These are phyloP conservation scores for Gymnopus androsaceus DNA, from an alignment of 1,284 basidiomycete species.

Conservation along the genomic window DNA sequence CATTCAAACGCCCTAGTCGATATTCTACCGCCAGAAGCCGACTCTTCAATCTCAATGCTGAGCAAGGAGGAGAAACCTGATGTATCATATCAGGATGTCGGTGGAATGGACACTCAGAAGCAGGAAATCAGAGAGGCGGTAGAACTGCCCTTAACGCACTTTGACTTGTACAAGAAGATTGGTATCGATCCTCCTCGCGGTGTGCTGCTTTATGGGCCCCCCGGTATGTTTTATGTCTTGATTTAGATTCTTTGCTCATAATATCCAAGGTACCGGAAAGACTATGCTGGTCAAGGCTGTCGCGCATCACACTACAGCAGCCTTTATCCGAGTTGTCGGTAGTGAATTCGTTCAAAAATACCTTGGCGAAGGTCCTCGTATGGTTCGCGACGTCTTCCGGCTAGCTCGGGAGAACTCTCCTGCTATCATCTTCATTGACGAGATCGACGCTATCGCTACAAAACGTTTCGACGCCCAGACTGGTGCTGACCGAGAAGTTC, in stretches of 20 bases:
- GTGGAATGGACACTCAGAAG: slow-evolving; percentile 98
- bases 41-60: slow-evolving; percentile 95
- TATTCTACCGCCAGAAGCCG: slow-evolving; percentile 97
- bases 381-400: slow-evolving; percentile 99
- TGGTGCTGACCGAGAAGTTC: slow-evolving; percentile 98
- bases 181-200: slow-evolving; percentile 98
- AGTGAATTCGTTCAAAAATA: slow-evolving; percentile 99
- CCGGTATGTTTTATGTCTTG: neutral
- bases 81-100: slow-evolving; percentile 88
- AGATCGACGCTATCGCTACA: slow-evolving; percentile 99
- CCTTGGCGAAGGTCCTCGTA: slow-evolving; percentile 97
- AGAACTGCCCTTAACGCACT: slow-evolving; percentile 96
- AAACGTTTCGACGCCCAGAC: slow-evolving; percentile 99
- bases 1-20: slow-evolving; percentile 99
- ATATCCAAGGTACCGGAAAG: slow-evolving; percentile 87
- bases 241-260: slow-evolving; percentile 14
- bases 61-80: slow-evolving; percentile 93
- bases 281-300: slow-evolving; percentile 99
- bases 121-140: slow-evolving; percentile 99
- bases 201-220: slow-evolving; percentile 51
- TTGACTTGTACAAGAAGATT: slow-evolving; percentile 98
- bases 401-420: slow-evolving; percentile 97
- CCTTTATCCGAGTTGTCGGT: slow-evolving; percentile 98
- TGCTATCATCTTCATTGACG: slow-evolving; percentile 99
- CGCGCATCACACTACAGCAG: slow-evolving; percentile 94